Evolutionary conservation across 306 rosid genomes (phyloP), one percentile per base, ranked within the genome.

Genomic region (Prunus fruticosa): DNA sequence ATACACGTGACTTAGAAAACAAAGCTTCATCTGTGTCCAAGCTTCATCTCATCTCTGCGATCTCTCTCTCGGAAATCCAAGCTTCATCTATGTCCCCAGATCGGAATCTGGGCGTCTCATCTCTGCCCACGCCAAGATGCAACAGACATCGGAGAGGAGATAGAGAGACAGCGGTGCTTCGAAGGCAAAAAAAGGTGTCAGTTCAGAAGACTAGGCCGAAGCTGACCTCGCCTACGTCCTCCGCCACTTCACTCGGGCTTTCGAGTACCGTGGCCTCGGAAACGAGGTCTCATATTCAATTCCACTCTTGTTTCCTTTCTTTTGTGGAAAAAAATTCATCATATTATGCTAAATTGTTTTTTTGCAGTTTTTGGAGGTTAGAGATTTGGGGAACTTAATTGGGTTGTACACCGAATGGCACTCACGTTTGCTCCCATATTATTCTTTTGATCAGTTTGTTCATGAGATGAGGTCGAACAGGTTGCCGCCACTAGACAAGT

Each of bases 361-460:
- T 18, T 45, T 9, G 23, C 2, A 10, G 9, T 15, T 30, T 49
- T 50, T 77, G 64, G 71, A 94, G 98, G 96, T 88, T 75, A 84
- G 79, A 45, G 99, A 95, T 82, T 77, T 95, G 89, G 97, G 89
- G 38, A 92, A 89, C 18, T 80, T 95, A 43, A 85, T 95, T 81
- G 86, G 83, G 9, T 65, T 92, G 64, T 95, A 95, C 83, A 32
- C 82, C 0, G 92, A 95, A 47, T 95, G 99, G 99, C 97, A 95
- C 86, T 89, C 97, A 74, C 92, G 85, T 14, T 64, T 90, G 83
- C 83, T 95, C 47, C 98, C 97, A 22, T 95, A 90, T 81, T 92
- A 85, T 82, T 76, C 97, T 6, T 95, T 89, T 66, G 84, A 88
- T 75, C 93, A 92, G 71, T 95, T 95, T 82, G 64, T 90, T 56